Conservation (phyloP, 2,329 filamentous ascomycete genomes). For the Lasiodiplodia hormozganensis region DNA sequence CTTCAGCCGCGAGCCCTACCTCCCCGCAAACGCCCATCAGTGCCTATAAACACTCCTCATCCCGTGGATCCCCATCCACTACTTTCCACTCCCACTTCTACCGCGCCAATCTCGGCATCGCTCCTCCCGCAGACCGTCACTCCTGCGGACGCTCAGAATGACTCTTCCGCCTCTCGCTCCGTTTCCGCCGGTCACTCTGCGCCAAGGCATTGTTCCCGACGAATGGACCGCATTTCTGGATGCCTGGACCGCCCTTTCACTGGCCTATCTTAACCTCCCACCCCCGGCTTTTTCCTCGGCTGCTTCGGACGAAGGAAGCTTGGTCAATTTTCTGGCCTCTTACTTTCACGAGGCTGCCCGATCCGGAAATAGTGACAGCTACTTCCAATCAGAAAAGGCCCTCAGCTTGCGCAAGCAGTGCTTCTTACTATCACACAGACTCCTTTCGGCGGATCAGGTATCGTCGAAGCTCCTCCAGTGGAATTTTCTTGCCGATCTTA, state of each 20-base stretch:
- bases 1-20: neutral
- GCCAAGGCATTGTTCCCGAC: conserved; percentile 67
- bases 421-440: conserved; percentile 69
- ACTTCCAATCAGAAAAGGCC: conserved; percentile 43
- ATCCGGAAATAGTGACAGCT: conserved; percentile 36
- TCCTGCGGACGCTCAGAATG: conserved; percentile 38
- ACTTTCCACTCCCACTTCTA: neutral
- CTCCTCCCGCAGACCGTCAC: conserved; percentile 2
- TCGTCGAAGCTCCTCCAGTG: conserved; percentile 64
- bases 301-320: conserved; percentile 63
- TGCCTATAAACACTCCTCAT: neutral
- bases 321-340: conserved; percentile 69
- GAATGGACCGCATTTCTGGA: conserved; percentile 83
- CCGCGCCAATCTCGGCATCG: neutral
- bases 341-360: conserved; percentile 65
- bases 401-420: conserved; percentile 65
- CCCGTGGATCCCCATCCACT: neutral
- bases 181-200: conserved; percentile 74
- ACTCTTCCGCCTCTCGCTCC: conserved; percentile 75
- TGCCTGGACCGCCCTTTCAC: conserved; percentile 74
- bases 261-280: conserved; percentile 68
- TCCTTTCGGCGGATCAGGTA: conserved; percentile 58
- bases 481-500: conserved; percentile 72
- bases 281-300: conserved; percentile 62
- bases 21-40: neutral